Evolutionary conservation across 257 asterid species (phyloP).

Genomic region (Capsicum pubescens): DNA sequence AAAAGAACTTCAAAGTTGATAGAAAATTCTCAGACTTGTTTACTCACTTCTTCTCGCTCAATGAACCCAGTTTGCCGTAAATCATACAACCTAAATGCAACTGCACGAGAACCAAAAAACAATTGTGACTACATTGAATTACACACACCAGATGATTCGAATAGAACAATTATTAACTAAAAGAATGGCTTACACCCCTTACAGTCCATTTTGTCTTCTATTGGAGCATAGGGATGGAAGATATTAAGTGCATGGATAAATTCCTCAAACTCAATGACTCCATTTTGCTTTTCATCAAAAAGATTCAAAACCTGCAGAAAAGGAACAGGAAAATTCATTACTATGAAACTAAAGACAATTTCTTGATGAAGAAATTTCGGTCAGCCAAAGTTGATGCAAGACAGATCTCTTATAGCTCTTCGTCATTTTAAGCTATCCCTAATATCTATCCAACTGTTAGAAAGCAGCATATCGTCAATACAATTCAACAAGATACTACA

Average conservation of each 20-base stretch:
- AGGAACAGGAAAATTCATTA: background rate
- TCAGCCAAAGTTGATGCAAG: conserved; percentile 12
- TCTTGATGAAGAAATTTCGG: conserved; percentile 8
- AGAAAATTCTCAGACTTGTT: background rate
- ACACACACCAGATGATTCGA: background rate
- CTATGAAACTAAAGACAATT: background rate
- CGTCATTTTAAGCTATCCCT: background rate
- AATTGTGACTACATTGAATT: background rate
- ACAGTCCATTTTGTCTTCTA: conserved; percentile 41
- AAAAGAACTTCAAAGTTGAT: background rate
- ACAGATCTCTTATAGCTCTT: conserved; percentile 1
- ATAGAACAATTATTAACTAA: background rate
- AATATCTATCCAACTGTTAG: background rate
- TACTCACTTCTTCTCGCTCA: conserved; percentile 57
- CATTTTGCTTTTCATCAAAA: conserved; percentile 41
- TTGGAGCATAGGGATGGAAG: conserved; percentile 42
- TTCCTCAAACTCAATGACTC: conserved; percentile 42
- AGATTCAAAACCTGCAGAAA: conserved; percentile 41
- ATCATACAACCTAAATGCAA: conserved; percentile 49
- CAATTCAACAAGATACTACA: background rate
- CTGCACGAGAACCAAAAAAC: conserved; percentile 38
- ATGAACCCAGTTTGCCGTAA: conserved; percentile 58
- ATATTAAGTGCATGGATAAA: conserved; percentile 40
- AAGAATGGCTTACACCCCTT: background rate
- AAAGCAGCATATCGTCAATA: background rate